phyloP scores from a whole-genome alignment of 345 rosid genomes.

The Xanthoceras sorbifolium region DNA sequence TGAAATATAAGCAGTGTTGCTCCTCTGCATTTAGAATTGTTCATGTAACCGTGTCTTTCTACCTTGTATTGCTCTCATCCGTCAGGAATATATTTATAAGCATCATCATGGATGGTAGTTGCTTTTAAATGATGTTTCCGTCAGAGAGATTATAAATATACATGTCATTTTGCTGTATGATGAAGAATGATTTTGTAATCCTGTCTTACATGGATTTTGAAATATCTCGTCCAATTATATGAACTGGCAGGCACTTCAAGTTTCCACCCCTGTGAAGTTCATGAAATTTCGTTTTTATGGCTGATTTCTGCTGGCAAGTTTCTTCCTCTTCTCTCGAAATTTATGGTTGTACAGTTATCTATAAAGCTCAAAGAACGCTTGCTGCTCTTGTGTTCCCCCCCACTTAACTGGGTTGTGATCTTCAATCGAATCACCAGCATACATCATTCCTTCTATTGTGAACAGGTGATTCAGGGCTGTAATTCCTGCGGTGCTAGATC shows the following conservation, averaged over 20 bases:
- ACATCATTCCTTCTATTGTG: neutral
- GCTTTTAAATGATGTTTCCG: neutral
- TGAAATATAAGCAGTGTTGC: neutral
- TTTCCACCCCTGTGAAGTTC: neutral
- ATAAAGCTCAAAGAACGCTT: neutral
- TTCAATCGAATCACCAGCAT: neutral
- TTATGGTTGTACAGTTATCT: neutral
- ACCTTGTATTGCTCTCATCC: neutral
- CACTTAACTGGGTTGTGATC: too few species aligned
- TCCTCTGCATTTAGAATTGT: neutral
- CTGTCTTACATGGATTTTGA: neutral
- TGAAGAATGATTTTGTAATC: neutral
- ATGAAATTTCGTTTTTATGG: neutral
- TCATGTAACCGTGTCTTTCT: neutral
- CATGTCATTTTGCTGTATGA: neutral
- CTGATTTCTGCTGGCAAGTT: neutral
- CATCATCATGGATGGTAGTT: neutral
- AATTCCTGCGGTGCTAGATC: neutral
- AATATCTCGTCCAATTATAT: neutral
- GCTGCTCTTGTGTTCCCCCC: neutral
- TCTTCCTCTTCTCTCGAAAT: neutral
- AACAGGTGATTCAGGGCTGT: neutral
- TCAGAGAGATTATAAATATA: neutral
- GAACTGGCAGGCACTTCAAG: conserved; percentile 2
- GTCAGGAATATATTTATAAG: neutral